Evolutionary conservation across 768 basidiomycete species (phyloP).

Genomic region (Tulasnella sp.): DNA sequence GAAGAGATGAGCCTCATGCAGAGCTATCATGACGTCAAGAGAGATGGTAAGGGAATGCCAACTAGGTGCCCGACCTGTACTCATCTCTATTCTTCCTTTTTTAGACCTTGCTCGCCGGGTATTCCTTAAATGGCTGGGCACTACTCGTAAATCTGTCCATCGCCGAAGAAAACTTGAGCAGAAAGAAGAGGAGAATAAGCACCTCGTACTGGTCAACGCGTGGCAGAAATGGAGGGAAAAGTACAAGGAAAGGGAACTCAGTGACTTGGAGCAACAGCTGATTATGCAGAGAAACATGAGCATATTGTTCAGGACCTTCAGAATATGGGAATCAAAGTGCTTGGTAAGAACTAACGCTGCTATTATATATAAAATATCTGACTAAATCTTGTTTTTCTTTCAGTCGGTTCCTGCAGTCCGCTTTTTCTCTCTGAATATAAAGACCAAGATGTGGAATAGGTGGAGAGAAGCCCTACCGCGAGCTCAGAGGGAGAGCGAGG

Average conservation of each 20-base stretch:
- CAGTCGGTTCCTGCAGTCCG: constrained; percentile 70
- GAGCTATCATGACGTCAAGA: constrained; percentile 67
- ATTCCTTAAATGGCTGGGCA: constrained; percentile 57
- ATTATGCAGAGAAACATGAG: constrained; percentile 45
- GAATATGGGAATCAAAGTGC: constrained; percentile 62
- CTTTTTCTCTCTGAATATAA: constrained; percentile 51
- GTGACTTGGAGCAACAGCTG: constrained; percentile 46
- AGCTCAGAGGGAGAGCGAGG: constrained; percentile 50
- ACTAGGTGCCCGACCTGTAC: neutral
- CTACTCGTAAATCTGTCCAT: constrained; percentile 47
- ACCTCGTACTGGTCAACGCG: constrained; percentile 36
- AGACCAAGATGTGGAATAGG: constrained; percentile 45
- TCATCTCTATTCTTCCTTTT: neutral
- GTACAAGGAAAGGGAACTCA: constrained; percentile 50
- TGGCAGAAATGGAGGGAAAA: constrained; percentile 77
- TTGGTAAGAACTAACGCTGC: constrained; percentile 34
- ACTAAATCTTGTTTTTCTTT: constrained; percentile 1
- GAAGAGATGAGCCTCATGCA: constrained; percentile 71
- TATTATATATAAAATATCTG: neutral
- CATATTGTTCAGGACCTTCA: constrained; percentile 52
- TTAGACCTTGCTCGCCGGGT: constrained; percentile 52
- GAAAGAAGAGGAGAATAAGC: constrained; percentile 50
- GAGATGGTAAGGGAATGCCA: constrained; percentile 42
- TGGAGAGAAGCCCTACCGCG: constrained; percentile 64
- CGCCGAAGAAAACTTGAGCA: constrained; percentile 45